Conservation (phyloP, 192 early-diverging fungal species). For the Coemansia sp. region DNA sequence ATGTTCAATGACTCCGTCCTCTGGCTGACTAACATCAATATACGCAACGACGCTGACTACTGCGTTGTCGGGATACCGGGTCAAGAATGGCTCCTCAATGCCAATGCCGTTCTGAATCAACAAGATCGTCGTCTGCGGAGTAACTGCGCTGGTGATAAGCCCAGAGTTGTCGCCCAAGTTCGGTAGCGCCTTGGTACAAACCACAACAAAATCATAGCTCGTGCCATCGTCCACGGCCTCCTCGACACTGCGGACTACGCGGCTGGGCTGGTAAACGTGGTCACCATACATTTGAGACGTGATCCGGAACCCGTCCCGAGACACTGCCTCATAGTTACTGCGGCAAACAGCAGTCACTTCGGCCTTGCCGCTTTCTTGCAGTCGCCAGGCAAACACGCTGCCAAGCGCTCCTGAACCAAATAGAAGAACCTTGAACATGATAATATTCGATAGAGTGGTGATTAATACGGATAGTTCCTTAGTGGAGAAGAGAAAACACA, state of each 20-base stretch:
- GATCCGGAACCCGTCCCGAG: slow-evolving; percentile 58
- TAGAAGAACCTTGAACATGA: slow-evolving; percentile 24
- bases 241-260: slow-evolving; percentile 45
- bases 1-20: slow-evolving; percentile 57
- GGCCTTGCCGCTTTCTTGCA: slow-evolving; percentile 49
- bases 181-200: slow-evolving; percentile 70
- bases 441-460: background rate
- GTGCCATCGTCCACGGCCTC: slow-evolving; percentile 53
- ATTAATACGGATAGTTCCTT: background rate
- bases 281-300: slow-evolving; percentile 58
- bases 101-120: slow-evolving; percentile 76
- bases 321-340: slow-evolving; percentile 63
- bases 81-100: slow-evolving; percentile 59
- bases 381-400: slow-evolving; percentile 63
- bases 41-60: slow-evolving; percentile 63
- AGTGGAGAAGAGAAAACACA: background rate
- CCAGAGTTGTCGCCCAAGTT: slow-evolving; percentile 58
- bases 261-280: slow-evolving; percentile 55
- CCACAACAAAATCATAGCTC: slow-evolving; percentile 59
- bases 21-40: slow-evolving; percentile 62
- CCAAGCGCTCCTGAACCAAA: slow-evolving; percentile 76
- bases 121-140: slow-evolving; percentile 55
- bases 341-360: slow-evolving; percentile 65
- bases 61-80: slow-evolving; percentile 63
- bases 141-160: slow-evolving; percentile 59